Evolutionary conservation across 2,329 filamentous ascomycete species (phyloP).

Genomic region (Diaporthe velutina): DNA sequence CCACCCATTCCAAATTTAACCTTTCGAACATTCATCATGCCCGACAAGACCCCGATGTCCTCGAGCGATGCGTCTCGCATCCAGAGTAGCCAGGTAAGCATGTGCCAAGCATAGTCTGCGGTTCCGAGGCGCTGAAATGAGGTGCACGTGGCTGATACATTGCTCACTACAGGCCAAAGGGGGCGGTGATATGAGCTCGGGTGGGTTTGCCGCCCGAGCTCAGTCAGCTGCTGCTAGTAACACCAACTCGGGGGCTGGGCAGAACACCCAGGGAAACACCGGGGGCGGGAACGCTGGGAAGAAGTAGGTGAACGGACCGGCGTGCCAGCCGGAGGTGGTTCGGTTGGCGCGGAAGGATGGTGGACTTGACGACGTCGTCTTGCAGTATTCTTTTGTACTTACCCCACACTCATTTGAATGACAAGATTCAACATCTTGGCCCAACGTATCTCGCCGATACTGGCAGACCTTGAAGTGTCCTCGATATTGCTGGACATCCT

Average conservation of each 20-base stretch:
- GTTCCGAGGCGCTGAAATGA: neutral
- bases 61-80: conserved; percentile 2
- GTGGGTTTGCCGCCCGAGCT: conserved; percentile 7
- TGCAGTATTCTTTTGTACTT: neutral
- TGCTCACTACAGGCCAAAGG: neutral
- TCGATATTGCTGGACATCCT: too few relatives aligned
- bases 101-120: too few relatives aligned
- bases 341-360: neutral
- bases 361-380: neutral
- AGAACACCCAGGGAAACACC: neutral
- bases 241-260: neutral
- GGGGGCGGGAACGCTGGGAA: neutral
- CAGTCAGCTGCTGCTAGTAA: neutral
- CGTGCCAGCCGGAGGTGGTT: neutral
- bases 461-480: neutral
- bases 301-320: conserved; percentile 4
- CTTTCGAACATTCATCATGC: neutral
- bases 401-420: neutral
- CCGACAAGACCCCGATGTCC: conserved; percentile 11
- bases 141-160: neutral
- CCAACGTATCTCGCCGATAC: neutral
- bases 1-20: neutral
- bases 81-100: conserved; percentile 5
- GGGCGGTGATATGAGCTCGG: conserved; percentile 10
- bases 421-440: conserved; percentile 27